A percentile compares a stretch with the other conserved stretches of the same genome.
These are phyloP conservation scores for Rhodomyrtus psidioides DNA, from an alignment of 441 rosid species.

Conservation along the genomic window DNA sequence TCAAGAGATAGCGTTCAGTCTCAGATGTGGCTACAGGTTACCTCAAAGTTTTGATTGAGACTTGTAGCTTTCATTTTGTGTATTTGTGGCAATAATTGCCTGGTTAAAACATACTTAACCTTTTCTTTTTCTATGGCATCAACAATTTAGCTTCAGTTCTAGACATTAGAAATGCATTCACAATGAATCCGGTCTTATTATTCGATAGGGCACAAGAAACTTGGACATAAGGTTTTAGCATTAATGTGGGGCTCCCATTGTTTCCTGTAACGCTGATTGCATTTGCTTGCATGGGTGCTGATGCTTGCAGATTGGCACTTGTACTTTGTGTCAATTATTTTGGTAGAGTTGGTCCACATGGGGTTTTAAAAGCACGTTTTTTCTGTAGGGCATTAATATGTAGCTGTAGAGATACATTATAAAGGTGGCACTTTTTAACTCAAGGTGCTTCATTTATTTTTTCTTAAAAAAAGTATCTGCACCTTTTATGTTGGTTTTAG, in stretches of 20 bases:
- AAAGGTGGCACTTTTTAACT: background rate
- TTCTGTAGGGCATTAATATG: background rate
- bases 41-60: background rate
- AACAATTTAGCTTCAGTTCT: background rate
- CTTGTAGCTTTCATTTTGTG: background rate
- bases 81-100: background rate
- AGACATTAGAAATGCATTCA: background rate
- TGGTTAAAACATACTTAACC: background rate
- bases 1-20: constrained; percentile 67
- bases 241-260: background rate
- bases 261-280: background rate
- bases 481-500: constrained; percentile 21
- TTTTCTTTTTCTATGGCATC: background rate
- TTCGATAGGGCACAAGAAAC: background rate
- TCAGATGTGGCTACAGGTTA: constrained; percentile 83
- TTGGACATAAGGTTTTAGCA: background rate
- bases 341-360: background rate
- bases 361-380: background rate
- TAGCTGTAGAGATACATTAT: background rate
- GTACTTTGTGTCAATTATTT: background rate
- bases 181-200: background rate
- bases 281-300: background rate
- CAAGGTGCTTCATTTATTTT: background rate
- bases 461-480: background rate
- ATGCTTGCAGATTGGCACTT: background rate